Evolutionary conservation across 345 rosid species (phyloP).

Genomic region (Melaleuca alternifolia): DNA sequence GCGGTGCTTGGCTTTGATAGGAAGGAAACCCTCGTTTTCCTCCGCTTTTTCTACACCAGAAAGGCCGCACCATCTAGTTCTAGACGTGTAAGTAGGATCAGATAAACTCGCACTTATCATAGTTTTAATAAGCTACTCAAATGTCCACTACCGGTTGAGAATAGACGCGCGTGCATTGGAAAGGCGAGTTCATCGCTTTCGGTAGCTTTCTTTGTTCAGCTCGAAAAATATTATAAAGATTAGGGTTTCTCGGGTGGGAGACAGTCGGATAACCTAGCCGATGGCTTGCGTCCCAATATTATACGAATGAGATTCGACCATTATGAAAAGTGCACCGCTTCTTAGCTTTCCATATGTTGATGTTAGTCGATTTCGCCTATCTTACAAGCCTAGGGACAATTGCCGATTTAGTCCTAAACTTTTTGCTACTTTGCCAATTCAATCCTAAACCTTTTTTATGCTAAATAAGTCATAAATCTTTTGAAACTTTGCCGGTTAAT

Average conservation of each 20-base stretch:
- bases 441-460: too few relatives aligned
- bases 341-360: not conserved
- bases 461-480: too few relatives aligned
- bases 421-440: too few relatives aligned
- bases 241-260: not conserved
- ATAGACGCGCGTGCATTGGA: not conserved
- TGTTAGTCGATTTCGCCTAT: not conserved
- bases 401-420: too few relatives aligned
- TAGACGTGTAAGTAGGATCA: not conserved
- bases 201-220: not conserved
- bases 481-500: too few relatives aligned
- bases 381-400: too few relatives aligned
- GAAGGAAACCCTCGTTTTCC: not conserved
- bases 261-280: not conserved
- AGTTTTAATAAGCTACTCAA: not conserved
- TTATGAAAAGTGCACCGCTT: fast-evolving
- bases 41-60: not conserved
- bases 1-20: not conserved
- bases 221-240: not conserved
- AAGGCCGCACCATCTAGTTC: not conserved
- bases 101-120: not conserved
- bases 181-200: not conserved
- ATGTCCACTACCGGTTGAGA: not conserved
- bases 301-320: not conserved
- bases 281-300: not conserved